Evolutionary conservation across 2,329 filamentous ascomycete species (phyloP).

Genomic region (Cladosporium sp.): DNA sequence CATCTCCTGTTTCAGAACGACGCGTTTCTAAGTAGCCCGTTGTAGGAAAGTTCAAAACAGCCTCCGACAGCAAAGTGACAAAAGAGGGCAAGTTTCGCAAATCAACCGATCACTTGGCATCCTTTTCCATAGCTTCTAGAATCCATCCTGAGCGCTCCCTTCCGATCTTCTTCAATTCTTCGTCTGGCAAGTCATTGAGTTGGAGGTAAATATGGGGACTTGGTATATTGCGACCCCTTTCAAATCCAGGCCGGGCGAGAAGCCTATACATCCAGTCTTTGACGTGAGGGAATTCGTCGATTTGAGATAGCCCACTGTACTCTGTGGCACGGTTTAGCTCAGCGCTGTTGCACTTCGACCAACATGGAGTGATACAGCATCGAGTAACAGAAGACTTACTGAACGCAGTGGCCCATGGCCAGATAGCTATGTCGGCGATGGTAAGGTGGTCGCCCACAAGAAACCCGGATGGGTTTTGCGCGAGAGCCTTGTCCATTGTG

Average conservation of each 20-base stretch:
- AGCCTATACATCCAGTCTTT: conserved; percentile 74
- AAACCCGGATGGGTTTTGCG: conserved; percentile 46
- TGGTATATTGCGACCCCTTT: conserved; percentile 73
- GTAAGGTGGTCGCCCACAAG: conserved; percentile 63
- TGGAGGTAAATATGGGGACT: neutral
- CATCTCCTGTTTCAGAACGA: too few relatives aligned
- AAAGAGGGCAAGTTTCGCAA: too few relatives aligned
- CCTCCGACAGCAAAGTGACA: too few relatives aligned
- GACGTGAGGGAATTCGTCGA: conserved; percentile 70
- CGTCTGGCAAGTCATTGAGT: neutral
- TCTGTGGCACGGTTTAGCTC: neutral
- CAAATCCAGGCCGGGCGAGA: conserved; percentile 63
- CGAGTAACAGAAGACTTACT: neutral
- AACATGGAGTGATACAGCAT: neutral
- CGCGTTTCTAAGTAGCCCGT: too few relatives aligned
- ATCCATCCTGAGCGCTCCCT: neutral
- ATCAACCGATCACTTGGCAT: neutral
- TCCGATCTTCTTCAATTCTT: neutral
- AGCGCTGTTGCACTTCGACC: too few relatives aligned
- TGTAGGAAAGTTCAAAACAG: too few relatives aligned
- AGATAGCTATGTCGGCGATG: conserved; percentile 73
- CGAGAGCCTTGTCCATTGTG: conserved; percentile 69
- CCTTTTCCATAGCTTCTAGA: neutral
- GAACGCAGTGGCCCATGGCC: conserved; percentile 66
- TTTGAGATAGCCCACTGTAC: conserved; percentile 36